Conservation (phyloP, 2,329 filamentous ascomycete genomes). For the Corynespora cassiicola region DNA sequence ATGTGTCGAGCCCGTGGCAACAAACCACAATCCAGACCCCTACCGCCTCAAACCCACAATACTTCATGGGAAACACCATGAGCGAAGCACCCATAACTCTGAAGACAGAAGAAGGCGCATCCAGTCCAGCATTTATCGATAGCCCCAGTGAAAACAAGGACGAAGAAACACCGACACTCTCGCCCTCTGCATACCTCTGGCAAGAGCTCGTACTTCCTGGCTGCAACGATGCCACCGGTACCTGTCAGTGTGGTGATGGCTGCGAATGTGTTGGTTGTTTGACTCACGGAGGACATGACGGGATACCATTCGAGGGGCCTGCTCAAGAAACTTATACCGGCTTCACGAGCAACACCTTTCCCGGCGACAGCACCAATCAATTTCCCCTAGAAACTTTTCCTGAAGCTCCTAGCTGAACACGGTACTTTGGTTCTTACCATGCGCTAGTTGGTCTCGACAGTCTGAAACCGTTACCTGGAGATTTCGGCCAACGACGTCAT, state of each 20-base stretch:
- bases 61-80: slow-evolving; percentile 12
- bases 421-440: no score
- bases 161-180: slow-evolving; percentile 41
- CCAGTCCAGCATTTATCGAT: slow-evolving; percentile 25
- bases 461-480: no score
- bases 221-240: slow-evolving; percentile 57
- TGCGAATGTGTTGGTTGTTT: slow-evolving; percentile 61
- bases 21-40: slow-evolving; percentile 21
- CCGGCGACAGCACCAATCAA: no score
- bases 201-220: slow-evolving; percentile 44
- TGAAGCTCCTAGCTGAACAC: slow-evolving; percentile 9
- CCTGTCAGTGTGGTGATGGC: slow-evolving; percentile 59
- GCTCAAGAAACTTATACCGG: no score
- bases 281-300: slow-evolving; percentile 59
- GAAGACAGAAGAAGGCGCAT: slow-evolving; percentile 23
- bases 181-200: slow-evolving; percentile 46
- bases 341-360: no score
- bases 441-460: no score
- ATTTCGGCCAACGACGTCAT: no score
- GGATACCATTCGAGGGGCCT: slow-evolving; percentile 42
- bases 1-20: slow-evolving; percentile 29
- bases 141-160: slow-evolving; percentile 38
- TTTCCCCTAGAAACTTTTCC: slow-evolving; percentile 3
- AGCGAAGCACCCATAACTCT: slow-evolving; percentile 13
- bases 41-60: slow-evolving; percentile 18